Percentiles rank a stretch among this genome's conserved stretches.
Conservation (phyloP, 495 filamentous ascomycete species). For the Penicillium crystallinum region DNA sequence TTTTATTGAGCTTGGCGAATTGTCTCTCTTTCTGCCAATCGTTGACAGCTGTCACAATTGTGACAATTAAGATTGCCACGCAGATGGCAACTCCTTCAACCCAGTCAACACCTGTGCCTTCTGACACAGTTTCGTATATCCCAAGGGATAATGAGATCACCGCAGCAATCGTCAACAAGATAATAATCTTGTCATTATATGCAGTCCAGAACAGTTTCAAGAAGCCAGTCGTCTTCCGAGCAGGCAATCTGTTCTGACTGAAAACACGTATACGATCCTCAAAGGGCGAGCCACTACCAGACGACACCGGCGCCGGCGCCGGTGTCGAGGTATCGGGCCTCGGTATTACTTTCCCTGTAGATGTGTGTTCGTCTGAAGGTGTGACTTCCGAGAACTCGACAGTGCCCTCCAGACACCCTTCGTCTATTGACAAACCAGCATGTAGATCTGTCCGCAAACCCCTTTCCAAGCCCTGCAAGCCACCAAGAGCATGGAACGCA, state of each 20-base stretch:
- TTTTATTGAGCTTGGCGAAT: slow-evolving; percentile 71
- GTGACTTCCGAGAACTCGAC: slow-evolving; percentile 61
- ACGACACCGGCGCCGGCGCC: slow-evolving; percentile 7
- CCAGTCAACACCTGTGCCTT: slow-evolving; percentile 60
- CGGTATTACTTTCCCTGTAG: slow-evolving; percentile 11
- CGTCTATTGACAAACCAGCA: slow-evolving; percentile 62
- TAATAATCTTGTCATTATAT: slow-evolving; percentile 81
- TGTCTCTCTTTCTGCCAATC: slow-evolving; percentile 78
- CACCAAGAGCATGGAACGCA: slow-evolving; percentile 65
- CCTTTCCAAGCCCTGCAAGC: slow-evolving; percentile 59
- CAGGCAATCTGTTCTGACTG: slow-evolving; percentile 67
- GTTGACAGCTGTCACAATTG: slow-evolving; percentile 67
- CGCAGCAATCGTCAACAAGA: slow-evolving; percentile 68
- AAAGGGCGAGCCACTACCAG: slow-evolving; percentile 36
- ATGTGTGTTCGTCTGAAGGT: slow-evolving; percentile 14
- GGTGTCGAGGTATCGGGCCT: background rate
- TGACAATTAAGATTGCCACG: slow-evolving; percentile 71
- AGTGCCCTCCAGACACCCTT: slow-evolving; percentile 49
- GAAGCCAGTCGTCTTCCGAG: slow-evolving; percentile 67
- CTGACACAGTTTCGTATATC: slow-evolving; percentile 56
- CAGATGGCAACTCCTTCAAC: slow-evolving; percentile 77
- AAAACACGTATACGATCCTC: slow-evolving; percentile 67
- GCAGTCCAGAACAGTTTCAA: slow-evolving; percentile 76
- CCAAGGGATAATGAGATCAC: slow-evolving; percentile 67
- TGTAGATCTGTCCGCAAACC: slow-evolving; percentile 61